Evolutionary conservation across 768 basidiomycete species (phyloP).

Genomic region (Inosperma sp.): DNA sequence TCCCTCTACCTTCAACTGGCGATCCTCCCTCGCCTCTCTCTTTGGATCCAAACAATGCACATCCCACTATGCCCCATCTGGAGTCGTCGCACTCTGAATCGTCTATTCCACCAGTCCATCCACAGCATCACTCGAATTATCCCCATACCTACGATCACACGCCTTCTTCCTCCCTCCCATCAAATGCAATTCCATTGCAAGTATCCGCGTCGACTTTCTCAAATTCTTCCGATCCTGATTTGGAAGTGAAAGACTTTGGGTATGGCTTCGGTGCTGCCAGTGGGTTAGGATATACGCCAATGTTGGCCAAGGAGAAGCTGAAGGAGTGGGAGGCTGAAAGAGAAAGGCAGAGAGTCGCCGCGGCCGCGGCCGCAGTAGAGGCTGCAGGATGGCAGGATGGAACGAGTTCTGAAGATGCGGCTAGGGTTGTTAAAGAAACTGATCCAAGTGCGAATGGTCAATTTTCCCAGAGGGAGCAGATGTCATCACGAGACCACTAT

Average conservation of each 20-base stretch:
- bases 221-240: slow-evolving; percentile 26
- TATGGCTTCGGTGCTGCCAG: slow-evolving; percentile 55
- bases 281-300: slow-evolving; percentile 32
- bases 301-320: slow-evolving; percentile 25
- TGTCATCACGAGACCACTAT: not conserved
- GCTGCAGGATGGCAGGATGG: slow-evolving; percentile 6
- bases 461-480: not conserved
- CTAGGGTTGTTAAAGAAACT: not conserved
- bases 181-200: slow-evolving; percentile 1
- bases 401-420: not conserved
- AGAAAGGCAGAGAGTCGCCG: slow-evolving; percentile 15
- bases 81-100: no score
- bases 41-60: no score
- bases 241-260: slow-evolving; percentile 58
- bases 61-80: no score
- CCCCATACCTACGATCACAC: not conserved
- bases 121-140: not conserved
- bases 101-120: no score
- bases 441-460: not conserved
- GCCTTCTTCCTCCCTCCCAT: not conserved
- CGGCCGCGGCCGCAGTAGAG: slow-evolving; percentile 13
- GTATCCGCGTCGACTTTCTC: not conserved
- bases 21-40: no score
- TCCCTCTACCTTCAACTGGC: no score
- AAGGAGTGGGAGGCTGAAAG: slow-evolving; percentile 25